phyloP scores from a whole-genome alignment of 1,284 basidiomycete species.

The Heterobasidion occidentale region DNA sequence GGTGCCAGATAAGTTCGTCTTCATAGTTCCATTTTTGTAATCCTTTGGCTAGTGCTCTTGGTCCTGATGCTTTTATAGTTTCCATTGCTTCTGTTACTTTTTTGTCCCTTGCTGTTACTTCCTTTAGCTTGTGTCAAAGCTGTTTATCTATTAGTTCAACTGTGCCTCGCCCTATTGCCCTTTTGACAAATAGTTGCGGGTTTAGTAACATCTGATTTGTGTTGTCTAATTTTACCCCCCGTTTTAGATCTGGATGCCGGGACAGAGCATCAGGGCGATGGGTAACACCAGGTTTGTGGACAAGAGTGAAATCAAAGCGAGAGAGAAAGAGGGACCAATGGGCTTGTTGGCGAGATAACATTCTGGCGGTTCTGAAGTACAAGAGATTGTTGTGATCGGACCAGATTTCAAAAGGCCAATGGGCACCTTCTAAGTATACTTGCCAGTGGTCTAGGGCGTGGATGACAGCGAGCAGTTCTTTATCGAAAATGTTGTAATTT shows the following conservation, averaged over 20 bases:
- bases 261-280: too few species aligned
- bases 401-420: too few species aligned
- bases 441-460: neutral
- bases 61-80: neutral
- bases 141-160: neutral
- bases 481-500: too few species aligned
- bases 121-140: neutral
- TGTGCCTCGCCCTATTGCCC: neutral
- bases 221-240: too few species aligned
- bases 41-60: neutral
- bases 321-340: too few species aligned
- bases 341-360: too few species aligned
- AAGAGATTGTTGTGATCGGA: too few species aligned
- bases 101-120: neutral
- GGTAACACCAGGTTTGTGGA: too few species aligned
- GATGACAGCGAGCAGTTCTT: conserved; percentile 11
- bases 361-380: too few species aligned
- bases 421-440: too few species aligned
- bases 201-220: too few species aligned
- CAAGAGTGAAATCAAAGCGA: too few species aligned
- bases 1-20: neutral
- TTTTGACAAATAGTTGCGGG: neutral
- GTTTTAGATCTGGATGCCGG: neutral
- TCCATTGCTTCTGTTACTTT: neutral
- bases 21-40: neutral